Conservation (phyloP, 352 stramenopile genomes). For the Elongisporangium senticosum region DNA sequence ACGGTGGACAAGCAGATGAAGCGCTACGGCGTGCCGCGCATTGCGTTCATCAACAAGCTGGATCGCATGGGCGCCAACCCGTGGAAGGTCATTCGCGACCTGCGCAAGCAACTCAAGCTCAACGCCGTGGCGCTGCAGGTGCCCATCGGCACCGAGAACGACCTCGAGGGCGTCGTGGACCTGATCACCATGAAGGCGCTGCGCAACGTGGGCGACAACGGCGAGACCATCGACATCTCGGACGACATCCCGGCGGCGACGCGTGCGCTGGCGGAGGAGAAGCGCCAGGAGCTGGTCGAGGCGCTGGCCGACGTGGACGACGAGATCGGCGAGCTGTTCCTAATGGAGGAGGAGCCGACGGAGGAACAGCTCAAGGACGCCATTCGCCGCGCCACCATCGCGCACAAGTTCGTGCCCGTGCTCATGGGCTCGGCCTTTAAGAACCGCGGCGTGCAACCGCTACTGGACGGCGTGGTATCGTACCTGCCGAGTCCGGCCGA, state of each 20-base stretch:
- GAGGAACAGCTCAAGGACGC: conserved; percentile 89
- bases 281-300: conserved; percentile 93
- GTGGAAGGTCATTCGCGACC: conserved; percentile 91
- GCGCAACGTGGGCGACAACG: conserved; percentile 90
- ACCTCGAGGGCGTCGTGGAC: conserved; percentile 95
- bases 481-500: conserved; percentile 96
- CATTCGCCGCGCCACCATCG: conserved; percentile 94
- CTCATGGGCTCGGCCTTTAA: conserved; percentile 98
- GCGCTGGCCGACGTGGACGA: conserved; percentile 96
- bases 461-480: conserved; percentile 97
- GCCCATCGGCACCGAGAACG: conserved; percentile 95
- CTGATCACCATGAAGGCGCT: conserved; percentile 90
- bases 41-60: conserved; percentile 99
- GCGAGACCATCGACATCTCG: conserved; percentile 81
- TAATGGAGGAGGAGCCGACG: conserved; percentile 96
- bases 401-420: conserved; percentile 98
- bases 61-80: conserved; percentile 97
- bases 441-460: conserved; percentile 98
- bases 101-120: conserved; percentile 95
- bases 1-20: conserved; percentile 99
- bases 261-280: conserved; percentile 82
- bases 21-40: conserved; percentile 97
- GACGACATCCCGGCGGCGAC: conserved; percentile 89
- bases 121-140: conserved; percentile 96
- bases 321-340: conserved; percentile 98